Percentiles rank a stretch among this genome's conserved stretches.
Conservation (phyloP, 2,329 filamentous ascomycete species). For the Neonectria sp. region DNA sequence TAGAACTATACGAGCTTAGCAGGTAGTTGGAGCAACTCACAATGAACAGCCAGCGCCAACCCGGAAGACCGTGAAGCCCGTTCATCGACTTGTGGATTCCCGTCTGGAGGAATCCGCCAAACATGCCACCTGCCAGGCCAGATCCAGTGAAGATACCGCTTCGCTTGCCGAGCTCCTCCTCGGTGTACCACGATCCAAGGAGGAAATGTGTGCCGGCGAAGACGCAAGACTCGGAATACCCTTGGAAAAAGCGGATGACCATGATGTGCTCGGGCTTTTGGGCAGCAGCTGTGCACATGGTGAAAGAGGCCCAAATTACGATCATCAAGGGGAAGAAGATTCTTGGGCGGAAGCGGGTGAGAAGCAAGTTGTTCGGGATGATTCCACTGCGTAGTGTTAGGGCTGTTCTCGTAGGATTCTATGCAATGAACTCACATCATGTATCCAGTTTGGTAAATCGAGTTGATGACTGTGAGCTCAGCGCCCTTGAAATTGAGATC, state of each 20-base stretch:
- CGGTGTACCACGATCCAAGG: conserved; percentile 66
- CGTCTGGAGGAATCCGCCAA: conserved; percentile 63
- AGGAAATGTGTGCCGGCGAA: conserved; percentile 49
- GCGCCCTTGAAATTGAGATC: conserved; percentile 65
- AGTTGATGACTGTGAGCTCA: conserved; percentile 56
- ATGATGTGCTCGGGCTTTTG: conserved; percentile 47
- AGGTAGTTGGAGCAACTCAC: not conserved
- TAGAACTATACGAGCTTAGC: too few species aligned
- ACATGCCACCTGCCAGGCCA: conserved; percentile 69
- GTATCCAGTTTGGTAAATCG: conserved; percentile 26
- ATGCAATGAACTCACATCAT: conserved; percentile 57
- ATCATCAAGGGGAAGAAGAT: conserved; percentile 73
- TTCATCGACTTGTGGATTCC: conserved; percentile 63
- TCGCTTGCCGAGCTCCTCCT: conserved; percentile 68
- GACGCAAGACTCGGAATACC: conserved; percentile 38
- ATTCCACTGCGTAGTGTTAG: conserved; percentile 60
- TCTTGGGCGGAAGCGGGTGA: conserved; percentile 71
- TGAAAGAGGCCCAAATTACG: conserved; percentile 71
- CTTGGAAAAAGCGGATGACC: conserved; percentile 40
- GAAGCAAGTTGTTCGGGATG: conserved; percentile 68
- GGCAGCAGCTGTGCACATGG: conserved; percentile 60
- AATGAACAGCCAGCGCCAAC: conserved; percentile 34
- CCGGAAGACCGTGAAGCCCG: conserved; percentile 44
- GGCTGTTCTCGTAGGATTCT: conserved; percentile 63
- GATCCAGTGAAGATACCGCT: conserved; percentile 71